Evolutionary conservation across 768 basidiomycete genomes (phyloP), one percentile per base, ranked within the genome.

Genomic region (Leccinum incarnatum): DNA sequence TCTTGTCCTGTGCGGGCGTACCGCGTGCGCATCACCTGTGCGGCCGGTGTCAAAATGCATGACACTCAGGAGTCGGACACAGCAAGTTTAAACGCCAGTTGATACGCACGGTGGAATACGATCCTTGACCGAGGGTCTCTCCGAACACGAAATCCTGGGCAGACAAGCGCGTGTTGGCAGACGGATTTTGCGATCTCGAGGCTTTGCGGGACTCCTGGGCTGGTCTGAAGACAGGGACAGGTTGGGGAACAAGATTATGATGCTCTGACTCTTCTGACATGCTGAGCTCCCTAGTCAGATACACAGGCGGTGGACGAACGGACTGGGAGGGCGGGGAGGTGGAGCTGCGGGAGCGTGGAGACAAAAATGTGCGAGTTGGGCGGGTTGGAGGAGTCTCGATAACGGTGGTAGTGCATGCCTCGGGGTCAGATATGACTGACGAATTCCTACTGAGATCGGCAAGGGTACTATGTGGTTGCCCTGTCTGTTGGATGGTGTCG

Each of bases 91-190:
- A 25, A 27, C 12, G 34, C 40, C 11, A 37, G 40, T n/a, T 42
- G 9, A 42, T 6, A 79, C 85, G 66, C 68, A 90, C 91, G 4
- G 87, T 88, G 21, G 89, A 91, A 69, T 91, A 93, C 10, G 89
- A 89, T 19, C 91, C 91, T 68, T 91, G 87, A n/a, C 91, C 91
- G 2, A 93, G 78, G 19, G 83, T 80, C 32, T 83, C 77, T 4
- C 86, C 86, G 65, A 92, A 88, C 60, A 83, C 80, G 66, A 91
- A 91, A 72, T 92, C 89, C 51, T 83, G 81, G 0, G 80, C 76
- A 2, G 79, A 76, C 29, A 75, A 59, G 48, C 79, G 74, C 23
- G 74, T 78, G 63, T 78, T 80, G 4, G 77, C 76, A 27, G 80
- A 80, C 56, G 74, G 78, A 48, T 78, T 81, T 52, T 77, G 75